Percentiles rank a stretch among this genome's conserved stretches.
phyloP scores from a whole-genome alignment of 257 asterid species.

The Solanum sejunctum region DNA sequence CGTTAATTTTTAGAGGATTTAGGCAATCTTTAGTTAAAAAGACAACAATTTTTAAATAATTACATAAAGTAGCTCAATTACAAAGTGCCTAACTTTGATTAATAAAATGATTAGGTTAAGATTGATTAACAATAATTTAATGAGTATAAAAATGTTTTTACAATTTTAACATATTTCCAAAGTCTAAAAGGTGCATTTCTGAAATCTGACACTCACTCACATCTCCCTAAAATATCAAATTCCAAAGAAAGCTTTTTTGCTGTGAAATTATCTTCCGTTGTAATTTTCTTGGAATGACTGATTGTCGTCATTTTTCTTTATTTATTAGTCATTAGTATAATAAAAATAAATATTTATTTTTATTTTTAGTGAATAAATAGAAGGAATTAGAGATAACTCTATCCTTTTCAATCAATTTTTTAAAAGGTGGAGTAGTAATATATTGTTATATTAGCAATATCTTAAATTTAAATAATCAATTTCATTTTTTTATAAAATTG shows the following conservation, averaged over 20 bases:
- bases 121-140: not conserved
- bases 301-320: not conserved
- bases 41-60: not conserved
- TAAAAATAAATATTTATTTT: too few species aligned
- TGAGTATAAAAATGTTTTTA: constrained; percentile 1
- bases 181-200: constrained; percentile 17
- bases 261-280: not conserved
- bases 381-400: too few species aligned
- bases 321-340: not conserved
- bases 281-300: not conserved
- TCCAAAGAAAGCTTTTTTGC: not conserved
- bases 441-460: not conserved
- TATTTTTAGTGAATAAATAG: too few species aligned
- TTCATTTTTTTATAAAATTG: not conserved
- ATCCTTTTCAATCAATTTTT: not conserved
- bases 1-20: not conserved
- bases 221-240: constrained; percentile 8
- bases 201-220: constrained; percentile 8
- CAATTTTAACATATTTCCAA: constrained; percentile 7
- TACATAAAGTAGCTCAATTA: constrained; percentile 11
- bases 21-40: not conserved
- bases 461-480: not conserved
- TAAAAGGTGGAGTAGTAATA: not conserved
- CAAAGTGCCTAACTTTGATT: constrained; percentile 37
- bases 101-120: constrained; percentile 29